phyloP scores from a whole-genome alignment of 2,329 filamentous ascomycete species.

The Venturia effusa region DNA sequence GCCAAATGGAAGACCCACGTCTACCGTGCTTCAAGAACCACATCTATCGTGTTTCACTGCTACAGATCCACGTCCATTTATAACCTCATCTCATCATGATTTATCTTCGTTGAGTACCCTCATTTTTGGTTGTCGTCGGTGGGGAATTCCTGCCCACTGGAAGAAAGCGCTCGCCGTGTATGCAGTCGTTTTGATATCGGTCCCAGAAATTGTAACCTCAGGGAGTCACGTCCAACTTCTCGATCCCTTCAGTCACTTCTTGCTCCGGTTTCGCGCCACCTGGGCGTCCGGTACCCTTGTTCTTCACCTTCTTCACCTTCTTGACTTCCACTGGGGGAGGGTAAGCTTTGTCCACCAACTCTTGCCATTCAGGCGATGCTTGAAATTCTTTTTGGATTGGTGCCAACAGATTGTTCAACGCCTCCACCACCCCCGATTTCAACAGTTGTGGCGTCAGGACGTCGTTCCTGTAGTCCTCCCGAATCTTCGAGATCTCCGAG shows the following conservation, averaged over 20 bases:
- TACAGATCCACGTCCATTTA: not conserved
- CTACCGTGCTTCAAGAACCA: not conserved
- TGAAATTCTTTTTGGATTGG: constrained; percentile 70
- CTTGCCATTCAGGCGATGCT: constrained; percentile 67
- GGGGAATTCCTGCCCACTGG: not conserved
- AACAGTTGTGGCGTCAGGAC: constrained; percentile 71
- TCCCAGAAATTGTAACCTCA: not conserved
- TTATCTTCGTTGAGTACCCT: not conserved
- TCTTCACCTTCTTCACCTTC: constrained; percentile 59
- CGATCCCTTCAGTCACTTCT: not conserved
- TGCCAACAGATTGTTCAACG: constrained; percentile 60
- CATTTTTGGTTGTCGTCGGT: not conserved
- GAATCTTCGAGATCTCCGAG: constrained; percentile 60
- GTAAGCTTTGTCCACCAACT: constrained; percentile 68
- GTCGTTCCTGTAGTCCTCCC: constrained; percentile 71
- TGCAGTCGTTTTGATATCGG: not conserved
- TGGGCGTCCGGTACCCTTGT: constrained; percentile 58
- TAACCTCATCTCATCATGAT: not conserved
- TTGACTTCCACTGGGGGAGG: constrained; percentile 52
- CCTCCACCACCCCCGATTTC: constrained; percentile 71
- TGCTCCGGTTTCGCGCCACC: constrained; percentile 5
- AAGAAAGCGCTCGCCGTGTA: not conserved
- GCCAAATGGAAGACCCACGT: not conserved
- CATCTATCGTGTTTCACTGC: not conserved
- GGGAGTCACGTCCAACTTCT: not conserved